Base-by-base conservation (phyloP, 176 grass and related monocot genomes). In the Cocos nucifera region DNA sequence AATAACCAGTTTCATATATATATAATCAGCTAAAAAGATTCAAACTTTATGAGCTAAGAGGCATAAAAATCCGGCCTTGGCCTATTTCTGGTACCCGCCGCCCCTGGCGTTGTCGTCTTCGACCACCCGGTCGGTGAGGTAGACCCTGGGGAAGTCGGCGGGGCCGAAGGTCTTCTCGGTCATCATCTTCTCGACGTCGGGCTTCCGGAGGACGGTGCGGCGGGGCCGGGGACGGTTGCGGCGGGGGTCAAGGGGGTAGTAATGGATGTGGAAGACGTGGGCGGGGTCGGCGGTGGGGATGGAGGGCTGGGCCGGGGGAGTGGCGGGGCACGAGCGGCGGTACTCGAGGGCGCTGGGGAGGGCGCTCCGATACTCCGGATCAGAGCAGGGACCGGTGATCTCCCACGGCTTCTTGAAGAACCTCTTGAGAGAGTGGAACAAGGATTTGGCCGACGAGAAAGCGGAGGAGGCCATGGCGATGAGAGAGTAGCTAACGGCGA, bases 391-490 rank as follows among this genome's bases (percentile, higher is more conserved):
- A 0, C 93, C 93, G 15, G 93, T 98, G 84, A 98, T 69, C 81
- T 98, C 93, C 93, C 93, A 98, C 20, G 93, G 93, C 78, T 83
- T 92, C 79, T 98, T 98, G 51, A 98, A 66, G 81, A 88, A 86
- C n/a, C 59, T 75, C 75, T 74, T 78, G n/a, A 98, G 60, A 4
- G 81, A 73, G 56, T 88, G 87, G 75, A 83, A 22, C 52, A 92
- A 53, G 17, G 93, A 85, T 67, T 84, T 86, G 67, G 27, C 66
- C 15, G 66, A 19, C 27, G 61, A 59, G 22, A 73, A 4, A 58
- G 53, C 19, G 51, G 35, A 22, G 27, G 58, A 19, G 27, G 9
- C 32, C 32, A 35, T 35, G 32, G 7, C 32, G 7, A 9, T 2
- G 32, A 35, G 32, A 9, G 32, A 35, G 26, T 35, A 6, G 32